These are phyloP conservation scores for Yamagishiella unicocca DNA, from an alignment of 139 green algal species.

Conservation along the genomic window DNA sequence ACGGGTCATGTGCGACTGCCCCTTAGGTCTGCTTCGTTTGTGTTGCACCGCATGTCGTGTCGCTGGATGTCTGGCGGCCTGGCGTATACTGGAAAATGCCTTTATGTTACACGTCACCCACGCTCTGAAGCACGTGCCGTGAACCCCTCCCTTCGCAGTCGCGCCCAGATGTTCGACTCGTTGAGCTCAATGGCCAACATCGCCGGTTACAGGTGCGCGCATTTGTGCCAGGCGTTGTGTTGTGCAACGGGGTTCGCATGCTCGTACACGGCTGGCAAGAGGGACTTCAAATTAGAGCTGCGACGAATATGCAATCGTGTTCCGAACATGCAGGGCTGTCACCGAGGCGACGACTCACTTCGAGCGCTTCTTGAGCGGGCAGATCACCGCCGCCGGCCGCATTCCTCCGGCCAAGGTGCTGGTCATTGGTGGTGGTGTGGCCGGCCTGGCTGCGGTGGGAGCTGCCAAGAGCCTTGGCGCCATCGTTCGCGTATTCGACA, in stretches of 20 bases:
- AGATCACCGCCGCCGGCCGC: slow-evolving; percentile 92
- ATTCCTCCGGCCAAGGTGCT: slow-evolving; percentile 81
- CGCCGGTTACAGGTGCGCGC: slow-evolving; percentile 76
- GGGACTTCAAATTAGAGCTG: too few species aligned
- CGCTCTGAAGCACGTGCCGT: too few species aligned
- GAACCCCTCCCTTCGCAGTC: slow-evolving; percentile 42
- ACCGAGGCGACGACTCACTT: slow-evolving; percentile 87
- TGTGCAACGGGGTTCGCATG: too few species aligned
- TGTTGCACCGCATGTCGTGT: too few species aligned
- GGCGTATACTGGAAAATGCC: too few species aligned
- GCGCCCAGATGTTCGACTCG: slow-evolving; percentile 89
- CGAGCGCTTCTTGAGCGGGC: slow-evolving; percentile 87
- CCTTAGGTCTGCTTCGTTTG: too few species aligned
- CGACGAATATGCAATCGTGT: too few species aligned
- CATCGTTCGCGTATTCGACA: slow-evolving; percentile 91
- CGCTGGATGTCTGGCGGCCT: too few species aligned
- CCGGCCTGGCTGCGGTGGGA: slow-evolving; percentile 82
- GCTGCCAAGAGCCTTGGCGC: slow-evolving; percentile 85
- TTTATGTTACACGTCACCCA: too few species aligned
- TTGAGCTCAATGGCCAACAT: slow-evolving; percentile 92
- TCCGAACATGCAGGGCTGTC: slow-evolving; percentile 69
- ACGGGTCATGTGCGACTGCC: too few species aligned
- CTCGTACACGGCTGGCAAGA: too few species aligned
- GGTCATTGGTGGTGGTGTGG: slow-evolving; percentile 71
- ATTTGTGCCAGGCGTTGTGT: not conserved